Conservation (phyloP, 495 filamentous ascomycete genomes). For the Amorphotheca resinae region DNA sequence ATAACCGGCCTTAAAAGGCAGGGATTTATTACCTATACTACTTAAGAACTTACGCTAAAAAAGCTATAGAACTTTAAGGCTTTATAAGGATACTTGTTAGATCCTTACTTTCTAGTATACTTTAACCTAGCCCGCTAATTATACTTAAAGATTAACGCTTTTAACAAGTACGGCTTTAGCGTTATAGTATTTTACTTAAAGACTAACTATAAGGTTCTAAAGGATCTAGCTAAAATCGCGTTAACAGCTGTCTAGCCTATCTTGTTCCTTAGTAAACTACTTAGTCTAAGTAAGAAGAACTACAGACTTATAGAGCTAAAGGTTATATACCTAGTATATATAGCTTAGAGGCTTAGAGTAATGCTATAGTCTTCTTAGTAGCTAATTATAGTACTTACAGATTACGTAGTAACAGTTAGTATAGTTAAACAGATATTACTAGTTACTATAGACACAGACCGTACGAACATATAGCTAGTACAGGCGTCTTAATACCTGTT, state of each 20-base stretch:
- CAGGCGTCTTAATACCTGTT: neutral
- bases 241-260: neutral
- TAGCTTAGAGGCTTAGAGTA: neutral
- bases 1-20: too few species aligned
- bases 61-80: too few species aligned
- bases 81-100: too few species aligned
- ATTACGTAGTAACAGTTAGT: neutral
- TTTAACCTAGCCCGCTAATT: neutral
- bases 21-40: too few species aligned
- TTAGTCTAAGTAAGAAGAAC: neutral
- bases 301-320: neutral
- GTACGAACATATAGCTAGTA: neutral
- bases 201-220: neutral
- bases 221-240: neutral
- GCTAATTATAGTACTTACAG: neutral
- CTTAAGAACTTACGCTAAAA: too few species aligned
- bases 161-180: neutral
- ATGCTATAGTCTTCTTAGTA: neutral
- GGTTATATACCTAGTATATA: neutral
- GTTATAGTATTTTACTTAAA: neutral
- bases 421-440: neutral
- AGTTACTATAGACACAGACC: neutral
- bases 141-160: neutral
- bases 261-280: neutral
- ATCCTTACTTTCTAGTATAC: neutral